These are phyloP conservation scores for Heterobasidion occidentale DNA, from an alignment of 1,284 basidiomycete species.

Conservation along the genomic window DNA sequence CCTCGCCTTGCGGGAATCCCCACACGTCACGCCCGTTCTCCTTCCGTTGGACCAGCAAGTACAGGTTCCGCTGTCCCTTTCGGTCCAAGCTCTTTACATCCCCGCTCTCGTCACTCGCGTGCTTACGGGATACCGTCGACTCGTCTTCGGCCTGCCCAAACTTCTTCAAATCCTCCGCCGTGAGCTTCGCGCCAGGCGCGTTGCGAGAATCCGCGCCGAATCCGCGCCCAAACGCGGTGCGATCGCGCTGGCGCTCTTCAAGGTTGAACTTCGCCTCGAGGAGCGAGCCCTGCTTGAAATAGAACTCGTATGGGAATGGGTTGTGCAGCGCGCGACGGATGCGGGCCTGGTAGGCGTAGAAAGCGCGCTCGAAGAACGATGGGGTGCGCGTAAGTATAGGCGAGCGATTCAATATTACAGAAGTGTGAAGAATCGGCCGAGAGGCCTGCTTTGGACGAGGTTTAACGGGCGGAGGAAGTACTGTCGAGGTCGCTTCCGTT, in stretches of 20 bases:
- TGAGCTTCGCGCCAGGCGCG: slow-evolving; percentile 33
- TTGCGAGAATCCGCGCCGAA: slow-evolving; percentile 27
- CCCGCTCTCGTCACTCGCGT: slow-evolving; percentile 51
- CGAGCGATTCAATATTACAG: slow-evolving; percentile 77
- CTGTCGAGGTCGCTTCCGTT: not conserved
- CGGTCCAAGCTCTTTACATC: slow-evolving; percentile 77
- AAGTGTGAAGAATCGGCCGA: slow-evolving; percentile 30
- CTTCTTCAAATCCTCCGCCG: slow-evolving; percentile 39
- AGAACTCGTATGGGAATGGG: slow-evolving; percentile 86
- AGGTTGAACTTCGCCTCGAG: slow-evolving; percentile 77
- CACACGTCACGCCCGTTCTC: slow-evolving; percentile 51
- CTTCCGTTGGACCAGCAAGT: slow-evolving; percentile 63
- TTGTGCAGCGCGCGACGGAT: slow-evolving; percentile 83
- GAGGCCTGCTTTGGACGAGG: slow-evolving; percentile 8
- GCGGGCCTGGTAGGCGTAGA: slow-evolving; percentile 80
- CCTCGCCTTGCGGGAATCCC: slow-evolving; percentile 73
- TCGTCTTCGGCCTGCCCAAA: slow-evolving; percentile 51
- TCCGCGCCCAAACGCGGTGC: slow-evolving; percentile 58
- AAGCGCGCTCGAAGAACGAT: slow-evolving; percentile 75
- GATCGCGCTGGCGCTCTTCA: slow-evolving; percentile 67
- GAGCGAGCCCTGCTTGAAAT: slow-evolving; percentile 90
- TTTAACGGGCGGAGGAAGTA: slow-evolving; percentile 4
- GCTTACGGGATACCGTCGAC: slow-evolving; percentile 48
- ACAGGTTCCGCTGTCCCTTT: slow-evolving; percentile 78
- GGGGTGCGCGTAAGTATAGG: slow-evolving; percentile 78